Evolutionary conservation across 306 rosid species (phyloP).

Genomic region (Alnus glutinosa): DNA sequence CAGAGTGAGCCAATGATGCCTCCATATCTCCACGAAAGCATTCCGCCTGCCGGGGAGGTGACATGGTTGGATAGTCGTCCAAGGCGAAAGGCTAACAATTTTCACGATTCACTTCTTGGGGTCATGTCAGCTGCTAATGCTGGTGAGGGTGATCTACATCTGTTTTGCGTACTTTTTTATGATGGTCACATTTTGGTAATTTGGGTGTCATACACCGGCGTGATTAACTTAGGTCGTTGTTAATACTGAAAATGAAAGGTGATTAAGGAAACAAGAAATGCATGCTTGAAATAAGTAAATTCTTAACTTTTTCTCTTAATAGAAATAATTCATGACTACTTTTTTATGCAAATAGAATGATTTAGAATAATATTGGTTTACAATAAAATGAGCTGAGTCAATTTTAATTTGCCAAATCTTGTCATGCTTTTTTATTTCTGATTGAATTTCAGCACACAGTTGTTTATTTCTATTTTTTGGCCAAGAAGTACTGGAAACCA

Average conservation of each 20-base stretch:
- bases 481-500: too few relatives aligned
- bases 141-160: slow-evolving; percentile 35
- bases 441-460: too few relatives aligned
- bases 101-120: slow-evolving; percentile 63
- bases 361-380: neutral
- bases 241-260: neutral
- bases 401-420: neutral
- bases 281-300: neutral
- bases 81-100: slow-evolving; percentile 39
- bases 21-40: slow-evolving; percentile 23
- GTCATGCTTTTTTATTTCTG: neutral
- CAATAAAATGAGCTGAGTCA: too few relatives aligned
- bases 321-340: too few relatives aligned
- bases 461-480: too few relatives aligned
- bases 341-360: neutral
- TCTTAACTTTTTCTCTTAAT: too few relatives aligned
- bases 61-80: slow-evolving; percentile 8
- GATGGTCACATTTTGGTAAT: neutral
- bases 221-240: too few relatives aligned
- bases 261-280: neutral
- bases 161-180: neutral
- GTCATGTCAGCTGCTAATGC: slow-evolving; percentile 47
- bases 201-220: too few relatives aligned
- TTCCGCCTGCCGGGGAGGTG: slow-evolving; percentile 20
- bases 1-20: slow-evolving; percentile 40